phyloP scores from a whole-genome alignment of 805 yeast species.

The Blastobotrys robertii region DNA sequence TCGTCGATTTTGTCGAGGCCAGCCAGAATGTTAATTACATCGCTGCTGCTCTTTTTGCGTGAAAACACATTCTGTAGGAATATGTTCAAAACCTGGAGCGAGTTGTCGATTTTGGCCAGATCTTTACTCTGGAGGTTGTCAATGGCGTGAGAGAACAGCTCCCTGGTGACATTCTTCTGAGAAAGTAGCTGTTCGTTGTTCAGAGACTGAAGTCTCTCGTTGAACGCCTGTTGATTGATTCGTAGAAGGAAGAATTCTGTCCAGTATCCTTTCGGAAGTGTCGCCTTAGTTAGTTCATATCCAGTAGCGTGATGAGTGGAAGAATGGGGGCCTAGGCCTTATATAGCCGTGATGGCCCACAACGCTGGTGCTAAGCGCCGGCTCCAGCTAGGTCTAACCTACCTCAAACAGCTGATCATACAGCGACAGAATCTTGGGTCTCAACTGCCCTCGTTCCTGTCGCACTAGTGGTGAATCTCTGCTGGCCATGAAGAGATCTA shows the following conservation, averaged over 20 bases:
- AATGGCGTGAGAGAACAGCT: slow-evolving; percentile 19
- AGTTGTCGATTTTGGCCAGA: slow-evolving; percentile 14
- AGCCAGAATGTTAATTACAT: slow-evolving; percentile 25
- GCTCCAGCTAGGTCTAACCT: too few relatives aligned
- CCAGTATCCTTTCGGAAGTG: slow-evolving; percentile 8
- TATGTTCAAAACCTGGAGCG: slow-evolving; percentile 18
- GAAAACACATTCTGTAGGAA: slow-evolving; percentile 21
- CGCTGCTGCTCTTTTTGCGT: slow-evolving; percentile 19
- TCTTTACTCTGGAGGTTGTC: slow-evolving; percentile 12
- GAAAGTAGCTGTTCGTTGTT: slow-evolving; percentile 17
- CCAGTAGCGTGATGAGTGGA: too few relatives aligned
- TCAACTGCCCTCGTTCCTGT: slow-evolving; percentile 17
- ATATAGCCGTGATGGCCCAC: too few relatives aligned
- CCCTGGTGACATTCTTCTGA: slow-evolving; percentile 8
- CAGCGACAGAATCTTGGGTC: slow-evolving; percentile 27
- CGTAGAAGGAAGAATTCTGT: slow-evolving; percentile 15
- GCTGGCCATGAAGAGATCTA: too few relatives aligned
- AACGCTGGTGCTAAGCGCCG: not conserved
- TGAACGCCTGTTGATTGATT: slow-evolving; percentile 17
- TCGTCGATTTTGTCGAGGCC: slow-evolving; percentile 28
- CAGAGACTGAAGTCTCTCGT: slow-evolving; percentile 16
- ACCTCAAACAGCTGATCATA: slow-evolving; percentile 27
- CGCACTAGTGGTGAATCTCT: slow-evolving; percentile 21
- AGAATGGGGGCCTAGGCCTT: too few relatives aligned
- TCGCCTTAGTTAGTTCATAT: not conserved